A percentile compares a stretch with the other conserved stretches of the same genome.
Conservation (phyloP, 2,329 filamentous ascomycete species). For the Rutstroemia sp. region DNA sequence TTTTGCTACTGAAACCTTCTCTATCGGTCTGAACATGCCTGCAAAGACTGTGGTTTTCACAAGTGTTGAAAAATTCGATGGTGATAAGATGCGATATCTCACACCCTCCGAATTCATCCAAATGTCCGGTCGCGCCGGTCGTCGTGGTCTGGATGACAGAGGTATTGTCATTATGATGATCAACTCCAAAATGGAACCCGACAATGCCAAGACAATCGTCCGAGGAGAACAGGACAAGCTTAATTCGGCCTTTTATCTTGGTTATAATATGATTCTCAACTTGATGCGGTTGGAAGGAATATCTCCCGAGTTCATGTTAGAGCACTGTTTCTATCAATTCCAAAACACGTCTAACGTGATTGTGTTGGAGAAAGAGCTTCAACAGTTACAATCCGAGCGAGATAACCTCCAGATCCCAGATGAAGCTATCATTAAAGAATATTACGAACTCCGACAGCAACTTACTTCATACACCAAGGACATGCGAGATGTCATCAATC, state of each 20-base stretch:
- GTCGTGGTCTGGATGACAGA: conserved; percentile 92
- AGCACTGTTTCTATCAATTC: conserved; percentile 96
- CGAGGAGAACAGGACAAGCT: conserved; percentile 94
- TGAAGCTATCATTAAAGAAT: conserved; percentile 84
- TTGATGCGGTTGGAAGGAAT: conserved; percentile 97
- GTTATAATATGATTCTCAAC: conserved; percentile 99
- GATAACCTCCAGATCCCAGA: conserved; percentile 72
- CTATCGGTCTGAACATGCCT: conserved; percentile 97
- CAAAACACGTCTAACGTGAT: conserved; percentile 89
- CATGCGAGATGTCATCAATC: conserved; percentile 85
- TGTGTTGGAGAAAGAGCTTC: conserved; percentile 73
- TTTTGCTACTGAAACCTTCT: conserved; percentile 97
- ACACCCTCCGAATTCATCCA: conserved; percentile 96
- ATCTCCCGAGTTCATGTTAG: conserved; percentile 97
- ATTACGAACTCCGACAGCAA: conserved; percentile 83
- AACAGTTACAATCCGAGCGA: conserved; percentile 68
- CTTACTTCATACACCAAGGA: conserved; percentile 78
- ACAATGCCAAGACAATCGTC: conserved; percentile 89
- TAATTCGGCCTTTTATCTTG: conserved; percentile 94
- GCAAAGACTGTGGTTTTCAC: conserved; percentile 99
- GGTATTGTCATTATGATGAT: conserved; percentile 99
- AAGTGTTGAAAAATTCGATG: conserved; percentile 91
- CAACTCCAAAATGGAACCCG: conserved; percentile 89
- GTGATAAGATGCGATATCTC: conserved; percentile 69
- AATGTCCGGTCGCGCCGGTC: conserved; percentile 95